Percentiles rank a stretch among this genome's conserved stretches.
Evolutionary conservation across 1,284 basidiomycete genomes (phyloP).

Genomic region (Tilletia walkeri): DNA sequence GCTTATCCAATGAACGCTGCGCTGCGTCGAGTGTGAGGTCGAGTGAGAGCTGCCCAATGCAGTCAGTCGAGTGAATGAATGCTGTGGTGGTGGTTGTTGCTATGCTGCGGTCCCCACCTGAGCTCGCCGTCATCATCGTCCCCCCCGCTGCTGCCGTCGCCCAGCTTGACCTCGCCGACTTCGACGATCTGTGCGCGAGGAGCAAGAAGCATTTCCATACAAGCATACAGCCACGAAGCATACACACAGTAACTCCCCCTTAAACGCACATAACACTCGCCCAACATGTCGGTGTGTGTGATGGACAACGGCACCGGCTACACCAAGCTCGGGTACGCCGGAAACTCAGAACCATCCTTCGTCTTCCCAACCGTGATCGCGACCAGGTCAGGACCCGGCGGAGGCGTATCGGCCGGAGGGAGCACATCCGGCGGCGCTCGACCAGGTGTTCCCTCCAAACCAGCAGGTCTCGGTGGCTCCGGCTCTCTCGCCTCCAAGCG

Average conservation of each 20-base stretch:
- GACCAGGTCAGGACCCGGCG: constrained; percentile 34
- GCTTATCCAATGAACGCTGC: no score
- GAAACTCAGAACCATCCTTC: constrained; percentile 97
- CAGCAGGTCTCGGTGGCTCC: constrained; percentile 57
- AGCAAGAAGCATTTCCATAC: no score
- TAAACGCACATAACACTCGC: not conserved
- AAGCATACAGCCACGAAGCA: no score
- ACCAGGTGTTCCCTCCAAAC: constrained; percentile 76
- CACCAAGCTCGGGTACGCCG: constrained; percentile 97
- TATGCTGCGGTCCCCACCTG: not conserved
- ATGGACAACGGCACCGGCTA: constrained; percentile 92
- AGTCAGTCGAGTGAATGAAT: not conserved
- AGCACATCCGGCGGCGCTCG: constrained; percentile 57
- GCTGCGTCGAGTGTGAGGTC: not conserved
- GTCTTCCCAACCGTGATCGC: constrained; percentile 56
- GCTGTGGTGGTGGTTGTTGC: constrained; percentile 4
- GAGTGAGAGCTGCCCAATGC: not conserved
- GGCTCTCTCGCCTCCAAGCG: constrained; percentile 81
- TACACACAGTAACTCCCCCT: not conserved
- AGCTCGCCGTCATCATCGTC: not conserved
- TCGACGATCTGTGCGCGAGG: no score
- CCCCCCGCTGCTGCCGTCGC: no score
- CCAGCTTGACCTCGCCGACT: no score
- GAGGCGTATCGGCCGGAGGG: constrained; percentile 19
- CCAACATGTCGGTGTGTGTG: constrained; percentile 15